phyloP scores from a whole-genome alignment of 23 red algal genomes.

The Gracilariopsis chorda region DNA sequence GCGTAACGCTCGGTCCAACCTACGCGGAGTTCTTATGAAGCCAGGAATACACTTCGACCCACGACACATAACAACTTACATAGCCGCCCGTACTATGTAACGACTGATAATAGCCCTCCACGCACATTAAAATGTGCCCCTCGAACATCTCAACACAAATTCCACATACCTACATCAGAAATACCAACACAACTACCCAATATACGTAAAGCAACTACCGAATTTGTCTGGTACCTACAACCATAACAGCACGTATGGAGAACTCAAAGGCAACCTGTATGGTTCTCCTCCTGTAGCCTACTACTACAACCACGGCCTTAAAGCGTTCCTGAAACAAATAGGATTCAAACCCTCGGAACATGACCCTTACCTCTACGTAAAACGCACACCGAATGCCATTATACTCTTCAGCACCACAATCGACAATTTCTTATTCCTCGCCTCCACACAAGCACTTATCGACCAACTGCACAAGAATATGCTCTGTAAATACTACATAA shows the following conservation, averaged over 20 bases:
- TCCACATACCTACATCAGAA: not conserved
- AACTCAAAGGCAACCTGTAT: not conserved
- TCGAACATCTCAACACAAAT: not conserved
- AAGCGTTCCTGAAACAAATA: not conserved
- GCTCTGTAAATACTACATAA: not conserved
- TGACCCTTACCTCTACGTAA: not conserved
- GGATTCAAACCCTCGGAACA: not conserved
- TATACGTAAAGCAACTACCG: not conserved
- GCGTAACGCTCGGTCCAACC: not conserved
- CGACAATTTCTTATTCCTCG: not conserved
- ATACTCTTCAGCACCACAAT: not conserved
- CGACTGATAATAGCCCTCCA: not conserved
- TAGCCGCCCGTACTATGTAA: not conserved
- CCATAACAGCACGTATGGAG: not conserved
- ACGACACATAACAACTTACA: not conserved
- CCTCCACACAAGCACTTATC: not conserved
- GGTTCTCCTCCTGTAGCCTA: not conserved
- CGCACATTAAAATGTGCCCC: not conserved
- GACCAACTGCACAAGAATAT: not conserved
- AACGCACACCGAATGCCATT: not conserved
- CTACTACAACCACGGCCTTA: not conserved
- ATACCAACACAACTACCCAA: not conserved
- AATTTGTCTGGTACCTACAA: not conserved
- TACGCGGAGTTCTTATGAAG: not conserved
- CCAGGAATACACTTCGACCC: conserved; percentile 7